Conservation (phyloP, 768 basidiomycete genomes). For the Cytidiella melzeri region DNA sequence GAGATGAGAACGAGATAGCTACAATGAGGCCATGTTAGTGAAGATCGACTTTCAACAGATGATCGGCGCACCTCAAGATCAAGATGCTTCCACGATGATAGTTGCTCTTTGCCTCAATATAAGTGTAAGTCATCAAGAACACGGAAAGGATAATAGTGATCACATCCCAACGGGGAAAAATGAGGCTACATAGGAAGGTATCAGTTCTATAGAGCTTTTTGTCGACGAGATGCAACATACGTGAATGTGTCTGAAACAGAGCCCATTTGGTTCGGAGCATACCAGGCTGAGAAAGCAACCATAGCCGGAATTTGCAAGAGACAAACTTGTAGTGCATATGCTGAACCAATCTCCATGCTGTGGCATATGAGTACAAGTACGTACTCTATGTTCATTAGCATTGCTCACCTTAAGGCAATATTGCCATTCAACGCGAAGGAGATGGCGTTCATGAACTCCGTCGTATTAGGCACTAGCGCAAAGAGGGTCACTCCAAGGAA, state of each 20-base stretch:
- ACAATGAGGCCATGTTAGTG: slow-evolving; percentile 9
- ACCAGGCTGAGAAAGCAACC: slow-evolving; percentile 98
- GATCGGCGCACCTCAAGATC: slow-evolving; percentile 68
- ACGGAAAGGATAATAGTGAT: slow-evolving; percentile 92
- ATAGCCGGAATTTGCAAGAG: slow-evolving; percentile 96
- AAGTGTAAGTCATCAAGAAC: slow-evolving; percentile 97
- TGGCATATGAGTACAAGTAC: background rate
- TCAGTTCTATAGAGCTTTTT: no score
- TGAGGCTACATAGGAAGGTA: slow-evolving; percentile 50
- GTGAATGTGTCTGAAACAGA: slow-evolving; percentile 88
- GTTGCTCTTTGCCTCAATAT: slow-evolving; percentile 98
- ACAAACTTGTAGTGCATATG: slow-evolving; percentile 97
- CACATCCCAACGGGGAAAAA: slow-evolving; percentile 98
- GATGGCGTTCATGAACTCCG: slow-evolving; percentile 99
- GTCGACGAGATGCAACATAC: slow-evolving; percentile 59
- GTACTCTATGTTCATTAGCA: no score
- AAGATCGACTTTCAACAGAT: background rate
- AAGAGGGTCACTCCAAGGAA: slow-evolving; percentile 96
- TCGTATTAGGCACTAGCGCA: slow-evolving; percentile 96
- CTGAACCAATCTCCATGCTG: slow-evolving; percentile 99
- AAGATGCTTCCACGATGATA: slow-evolving; percentile 97
- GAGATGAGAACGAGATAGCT: slow-evolving; percentile 89
- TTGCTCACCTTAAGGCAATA: slow-evolving; percentile 81
- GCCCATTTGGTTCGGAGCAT: slow-evolving; percentile 81
- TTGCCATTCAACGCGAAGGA: slow-evolving; percentile 96